Evolutionary conservation across 2,329 filamentous ascomycete species (phyloP).

Genomic region (Fusarium compactum): DNA sequence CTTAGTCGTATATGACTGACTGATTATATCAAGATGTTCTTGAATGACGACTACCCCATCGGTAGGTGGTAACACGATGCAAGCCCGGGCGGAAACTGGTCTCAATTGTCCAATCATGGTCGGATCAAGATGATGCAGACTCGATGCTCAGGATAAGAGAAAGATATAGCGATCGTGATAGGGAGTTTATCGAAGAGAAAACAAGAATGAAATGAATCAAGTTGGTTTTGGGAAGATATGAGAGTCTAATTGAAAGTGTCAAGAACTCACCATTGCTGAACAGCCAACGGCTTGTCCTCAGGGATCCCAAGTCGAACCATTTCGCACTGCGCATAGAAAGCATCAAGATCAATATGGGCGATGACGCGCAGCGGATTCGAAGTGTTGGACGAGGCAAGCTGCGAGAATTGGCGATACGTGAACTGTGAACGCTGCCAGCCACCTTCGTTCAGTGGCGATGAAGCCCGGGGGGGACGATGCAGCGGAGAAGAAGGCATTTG

Average conservation of each 20-base stretch:
- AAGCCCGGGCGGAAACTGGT: slow-evolving; percentile 16
- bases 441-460: slow-evolving; percentile 46
- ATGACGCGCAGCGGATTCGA: slow-evolving; percentile 86
- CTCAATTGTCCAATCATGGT: slow-evolving; percentile 8
- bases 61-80: slow-evolving; percentile 20
- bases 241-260: background rate
- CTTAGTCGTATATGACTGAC: background rate
- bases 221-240: background rate
- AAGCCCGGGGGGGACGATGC: slow-evolving; percentile 27
- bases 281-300: slow-evolving; percentile 84
- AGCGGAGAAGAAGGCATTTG: slow-evolving; percentile 44
- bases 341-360: slow-evolving; percentile 94
- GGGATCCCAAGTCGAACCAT: slow-evolving; percentile 84
- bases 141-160: slow-evolving; percentile 8
- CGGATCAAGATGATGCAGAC: background rate
- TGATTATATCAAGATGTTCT: background rate
- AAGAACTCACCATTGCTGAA: slow-evolving; percentile 82
- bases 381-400: slow-evolving; percentile 77
- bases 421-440: slow-evolving; percentile 72
- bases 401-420: slow-evolving; percentile 84
- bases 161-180: background rate
- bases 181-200: background rate
- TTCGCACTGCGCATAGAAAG: slow-evolving; percentile 97
- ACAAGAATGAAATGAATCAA: background rate
- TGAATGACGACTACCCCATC: background rate